Evolutionary conservation across 352 stramenopile genomes (phyloP), one percentile per base, ranked within the genome.

Genomic region (Pelagophyceae sp.): DNA sequence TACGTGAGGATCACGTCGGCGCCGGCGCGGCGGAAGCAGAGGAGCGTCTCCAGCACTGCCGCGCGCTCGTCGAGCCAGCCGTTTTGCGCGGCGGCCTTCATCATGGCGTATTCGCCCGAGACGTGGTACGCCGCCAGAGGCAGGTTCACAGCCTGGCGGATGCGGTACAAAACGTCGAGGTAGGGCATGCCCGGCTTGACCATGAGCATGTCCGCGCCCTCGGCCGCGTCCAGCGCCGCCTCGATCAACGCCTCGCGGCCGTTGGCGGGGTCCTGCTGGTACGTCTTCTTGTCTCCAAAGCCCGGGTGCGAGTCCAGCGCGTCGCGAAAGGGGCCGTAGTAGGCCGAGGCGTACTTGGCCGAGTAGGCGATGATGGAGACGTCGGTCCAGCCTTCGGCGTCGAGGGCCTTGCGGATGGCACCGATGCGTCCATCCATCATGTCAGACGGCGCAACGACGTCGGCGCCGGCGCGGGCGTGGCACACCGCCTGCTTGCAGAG

Each of bases 101-200:
- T 87, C 96, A 99, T 99, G 84, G 97, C 96, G 90, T 99, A 99
- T 86, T 99, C 96, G 80, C 96, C 96, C 77, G 91, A 98, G 70
- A 99, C 96, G 81, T 99, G 90, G 88, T 99, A 99, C 77, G 95
- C 97, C 37, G 95, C 93, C 78, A 99, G 95, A 0, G 96, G 96
- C 76, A 99, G 86, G 67, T 87, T 86, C 70, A 94, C 92, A 79
- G 90, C 90, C 77, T 92, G 88, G 40, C 94, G 94, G 51, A 99
- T 91, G 76, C 90, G 87, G 58, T 89, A 85, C 79, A 99, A 96
- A 38, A 99, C 92, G 89, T 99, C 96, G 61, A 97, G 87, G 85
- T 99, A 99, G 54, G 97, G 97, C 83, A 98, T 92, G 82, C 93
- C 96, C 1, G 96, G 95, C 84, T 98, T 98, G 78, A 99, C 95